Evolutionary conservation across 805 yeast genomes (phyloP).

Genomic region (Cyberlindnera veronae): DNA sequence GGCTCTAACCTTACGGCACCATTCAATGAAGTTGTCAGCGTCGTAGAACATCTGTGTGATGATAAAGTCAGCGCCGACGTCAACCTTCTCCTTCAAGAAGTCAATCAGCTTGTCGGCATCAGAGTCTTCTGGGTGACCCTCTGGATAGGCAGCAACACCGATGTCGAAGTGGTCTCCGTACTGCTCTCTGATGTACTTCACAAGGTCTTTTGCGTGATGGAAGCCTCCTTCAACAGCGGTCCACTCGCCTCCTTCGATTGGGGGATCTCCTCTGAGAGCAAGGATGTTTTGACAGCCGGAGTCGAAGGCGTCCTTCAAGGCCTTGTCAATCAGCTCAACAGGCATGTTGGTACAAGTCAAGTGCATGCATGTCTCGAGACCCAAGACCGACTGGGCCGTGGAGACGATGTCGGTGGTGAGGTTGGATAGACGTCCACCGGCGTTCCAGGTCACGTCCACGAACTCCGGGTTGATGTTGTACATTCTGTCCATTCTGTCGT

Average conservation of each 20-base stretch:
- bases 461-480: constrained; percentile 86
- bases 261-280: constrained; percentile 96
- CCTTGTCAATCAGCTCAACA: constrained; percentile 71
- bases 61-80: constrained; percentile 90
- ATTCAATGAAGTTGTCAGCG: constrained; percentile 73
- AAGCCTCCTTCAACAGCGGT: constrained; percentile 68
- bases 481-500: constrained; percentile 98
- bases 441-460: constrained; percentile 97
- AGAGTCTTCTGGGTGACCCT: constrained; percentile 91
- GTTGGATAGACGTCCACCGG: constrained; percentile 85
- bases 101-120: constrained; percentile 44
- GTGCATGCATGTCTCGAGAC: constrained; percentile 97
- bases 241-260: constrained; percentile 54
- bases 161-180: constrained; percentile 84
- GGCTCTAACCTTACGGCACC: constrained; percentile 73
- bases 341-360: constrained; percentile 97
- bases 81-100: constrained; percentile 82
- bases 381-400: constrained; percentile 84
- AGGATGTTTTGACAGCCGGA: constrained; percentile 95
- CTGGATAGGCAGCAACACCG: constrained; percentile 98
- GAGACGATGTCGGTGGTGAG: constrained; percentile 89
- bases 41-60: constrained; percentile 98
- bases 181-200: constrained; percentile 61
- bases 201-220: constrained; percentile 82
- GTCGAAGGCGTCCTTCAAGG: constrained; percentile 76